Evolutionary conservation across 1,284 basidiomycete genomes (phyloP).

Genomic region (Moesziomyces sp.): DNA sequence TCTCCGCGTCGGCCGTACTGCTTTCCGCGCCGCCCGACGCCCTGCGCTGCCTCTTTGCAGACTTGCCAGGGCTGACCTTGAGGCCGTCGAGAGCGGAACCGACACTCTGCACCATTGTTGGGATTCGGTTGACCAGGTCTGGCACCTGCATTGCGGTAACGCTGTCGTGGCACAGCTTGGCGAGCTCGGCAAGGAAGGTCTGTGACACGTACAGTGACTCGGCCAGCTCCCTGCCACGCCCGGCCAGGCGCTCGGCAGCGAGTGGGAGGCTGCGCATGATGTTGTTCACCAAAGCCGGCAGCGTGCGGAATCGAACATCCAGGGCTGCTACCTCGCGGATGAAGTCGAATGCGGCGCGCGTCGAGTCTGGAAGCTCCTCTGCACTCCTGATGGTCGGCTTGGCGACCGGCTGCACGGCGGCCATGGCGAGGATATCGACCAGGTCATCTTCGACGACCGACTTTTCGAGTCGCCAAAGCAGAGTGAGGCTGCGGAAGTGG

Average conservation of each 20-base stretch:
- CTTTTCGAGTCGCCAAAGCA: constrained; percentile 47
- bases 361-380: constrained; percentile 15
- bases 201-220: constrained; percentile 11
- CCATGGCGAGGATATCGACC: constrained; percentile 22
- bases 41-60: constrained; percentile 28
- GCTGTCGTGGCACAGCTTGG: constrained; percentile 32
- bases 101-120: constrained; percentile 4
- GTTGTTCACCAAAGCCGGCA: constrained; percentile 26
- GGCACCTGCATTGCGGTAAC: constrained; percentile 40
- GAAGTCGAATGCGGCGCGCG: constrained; percentile 29
- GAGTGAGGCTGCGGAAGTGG: constrained; percentile 25
- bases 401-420: constrained; percentile 16
- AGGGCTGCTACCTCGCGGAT: constrained; percentile 23
- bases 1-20: background rate
- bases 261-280: constrained; percentile 17
- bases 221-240: background rate
- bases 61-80: constrained; percentile 1
- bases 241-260: constrained; percentile 4
- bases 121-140: constrained; percentile 21
- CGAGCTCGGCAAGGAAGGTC: constrained; percentile 31
- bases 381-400: constrained; percentile 16
- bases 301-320: constrained; percentile 26
- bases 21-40: constrained; percentile 3
- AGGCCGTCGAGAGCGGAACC: background rate
- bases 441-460: constrained; percentile 28